Evolutionary conservation across 192 early-diverging fungal species (phyloP), one percentile per base, ranked within the genome.

Genomic region (Coemansia sp.): DNA sequence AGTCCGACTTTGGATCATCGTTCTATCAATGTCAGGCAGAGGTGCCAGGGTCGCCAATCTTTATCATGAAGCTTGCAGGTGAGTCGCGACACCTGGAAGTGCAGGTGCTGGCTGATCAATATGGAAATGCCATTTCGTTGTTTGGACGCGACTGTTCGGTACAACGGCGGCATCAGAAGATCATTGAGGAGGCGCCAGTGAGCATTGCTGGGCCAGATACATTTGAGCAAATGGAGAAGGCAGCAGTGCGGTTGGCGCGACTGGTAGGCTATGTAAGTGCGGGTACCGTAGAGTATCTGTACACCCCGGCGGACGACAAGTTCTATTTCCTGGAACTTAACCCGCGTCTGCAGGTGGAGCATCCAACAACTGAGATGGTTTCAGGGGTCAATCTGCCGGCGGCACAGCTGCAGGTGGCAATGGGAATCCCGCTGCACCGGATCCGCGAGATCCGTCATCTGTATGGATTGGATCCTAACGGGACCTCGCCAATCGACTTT

Each of bases 81-180:
- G 90, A 94, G 77, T 90, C 95, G 58, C 88, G 96, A 31, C 96
- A 98, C 67, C 84, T 98, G 72, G 96, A 98, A 68, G 96, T 98
- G 19, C 96, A 98, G 81, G 85, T 97, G 16, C 71, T 98, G 48
- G 96, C 95, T 23, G 96, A 98, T 78, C 86, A 90, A 74, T 93
- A 98, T 69, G 97, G 97, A 52, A 97, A 98, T 58, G 97, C 94
- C 6, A 97, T 98, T 76, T 95, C 94, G 19, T 86, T 98, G 66
- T 98, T 98, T 85, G 97, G 97, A 24, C 88, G 97, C 53, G 97
- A 98, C 82, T 98, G 95, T 71, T 97, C 94, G 6, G 94, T 97
- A 10, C 97, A 98, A 85, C 86, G 97, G 63, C 88, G 97, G 32
- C 97, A 98, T 69, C 97, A 98, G 84, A 98, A 98, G 85, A 98